Conservation (phyloP, 2,329 filamentous ascomycete species). For the Ascochyta lentis region DNA sequence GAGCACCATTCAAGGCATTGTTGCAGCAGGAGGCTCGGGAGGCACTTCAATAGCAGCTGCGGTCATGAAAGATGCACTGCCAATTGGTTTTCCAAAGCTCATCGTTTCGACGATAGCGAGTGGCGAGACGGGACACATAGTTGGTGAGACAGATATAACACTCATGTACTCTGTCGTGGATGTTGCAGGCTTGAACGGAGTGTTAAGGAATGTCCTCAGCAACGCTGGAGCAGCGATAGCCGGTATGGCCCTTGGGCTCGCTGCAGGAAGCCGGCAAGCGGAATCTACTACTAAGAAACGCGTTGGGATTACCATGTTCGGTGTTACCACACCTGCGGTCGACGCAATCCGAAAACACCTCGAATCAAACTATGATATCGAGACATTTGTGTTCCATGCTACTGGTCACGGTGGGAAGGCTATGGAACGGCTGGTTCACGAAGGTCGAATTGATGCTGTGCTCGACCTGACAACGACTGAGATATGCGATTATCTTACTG, state of each 20-base stretch:
- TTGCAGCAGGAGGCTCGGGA: slow-evolving; percentile 68
- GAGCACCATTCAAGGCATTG: slow-evolving; percentile 60
- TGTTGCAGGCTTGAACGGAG: slow-evolving; percentile 68
- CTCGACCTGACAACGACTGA: slow-evolving; percentile 77
- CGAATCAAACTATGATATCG: slow-evolving; percentile 49
- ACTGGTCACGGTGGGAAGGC: slow-evolving; percentile 72
- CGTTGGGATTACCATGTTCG: slow-evolving; percentile 76
- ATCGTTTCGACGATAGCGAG: slow-evolving; percentile 74
- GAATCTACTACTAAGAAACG: slow-evolving; percentile 28
- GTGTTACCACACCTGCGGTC: slow-evolving; percentile 72
- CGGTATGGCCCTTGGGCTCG: slow-evolving; percentile 63
- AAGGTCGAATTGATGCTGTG: slow-evolving; percentile 67
- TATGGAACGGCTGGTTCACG: slow-evolving; percentile 69
- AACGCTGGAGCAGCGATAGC: slow-evolving; percentile 69
- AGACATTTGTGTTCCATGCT: slow-evolving; percentile 72
- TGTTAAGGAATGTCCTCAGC: slow-evolving; percentile 63
- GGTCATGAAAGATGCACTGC: slow-evolving; percentile 66
- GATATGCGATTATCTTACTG: slow-evolving; percentile 66
- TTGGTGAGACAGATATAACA: slow-evolving; percentile 72
- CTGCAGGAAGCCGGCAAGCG: slow-evolving; percentile 4
- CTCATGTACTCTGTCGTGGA: slow-evolving; percentile 77
- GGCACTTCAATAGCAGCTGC: slow-evolving; percentile 67
- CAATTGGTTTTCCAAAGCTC: slow-evolving; percentile 72
- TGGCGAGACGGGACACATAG: slow-evolving; percentile 68
- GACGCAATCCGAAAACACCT: slow-evolving; percentile 62